Base-by-base conservation (phyloP, 306 rosid genomes). In the Castanea crenata region DNA sequence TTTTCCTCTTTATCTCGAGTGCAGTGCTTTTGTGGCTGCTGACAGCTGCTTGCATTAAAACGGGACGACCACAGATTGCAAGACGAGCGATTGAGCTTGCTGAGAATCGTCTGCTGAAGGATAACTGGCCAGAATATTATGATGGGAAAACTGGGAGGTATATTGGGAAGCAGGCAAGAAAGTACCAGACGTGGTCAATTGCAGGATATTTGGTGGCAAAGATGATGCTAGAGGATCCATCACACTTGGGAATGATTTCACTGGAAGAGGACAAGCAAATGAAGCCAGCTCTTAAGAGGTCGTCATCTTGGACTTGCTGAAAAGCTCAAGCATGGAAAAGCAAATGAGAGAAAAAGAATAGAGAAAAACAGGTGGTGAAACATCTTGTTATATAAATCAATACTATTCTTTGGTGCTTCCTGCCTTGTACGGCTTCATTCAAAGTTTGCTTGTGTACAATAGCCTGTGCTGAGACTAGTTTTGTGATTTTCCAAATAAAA, bases 191-290 rank as follows among this genome's bases (percentile, higher is more conserved):
- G 20, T 93, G 98, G 98, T 93, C 98, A 2, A 88, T 93, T 78
- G 88, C 97, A n/a, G 98, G 97, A 73, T 93, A 93, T 83, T 81
- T 93, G 75, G 98, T 93, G 69, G 98, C 98, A 27, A 93, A 93
- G 87, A 93, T 93, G 98, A 76, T 93, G 97, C 90, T 92, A 67
- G 97, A 92, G 85, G 97, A 93, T 77, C 98, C 98, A 5, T 93
- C 98, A 0, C 98, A 93, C 79, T 76, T 89, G 87, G 98, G 98
- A 20, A 93, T 93, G 98, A 91, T 93, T 76, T 89, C 98, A 29
- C 92, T 91, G 25, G 98, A 93, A 91, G 98, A 93, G 83, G 98
- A 90, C 87, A 93, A 87, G 83, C 97, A 88, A 77, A 93, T 91
- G 98, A 93, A 93, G 82, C 98, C 97, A 21, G 80, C 86, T 76